These are phyloP conservation scores for Penicillium nordicum DNA, from an alignment of 2,329 filamentous ascomycete species.

Conservation along the genomic window DNA sequence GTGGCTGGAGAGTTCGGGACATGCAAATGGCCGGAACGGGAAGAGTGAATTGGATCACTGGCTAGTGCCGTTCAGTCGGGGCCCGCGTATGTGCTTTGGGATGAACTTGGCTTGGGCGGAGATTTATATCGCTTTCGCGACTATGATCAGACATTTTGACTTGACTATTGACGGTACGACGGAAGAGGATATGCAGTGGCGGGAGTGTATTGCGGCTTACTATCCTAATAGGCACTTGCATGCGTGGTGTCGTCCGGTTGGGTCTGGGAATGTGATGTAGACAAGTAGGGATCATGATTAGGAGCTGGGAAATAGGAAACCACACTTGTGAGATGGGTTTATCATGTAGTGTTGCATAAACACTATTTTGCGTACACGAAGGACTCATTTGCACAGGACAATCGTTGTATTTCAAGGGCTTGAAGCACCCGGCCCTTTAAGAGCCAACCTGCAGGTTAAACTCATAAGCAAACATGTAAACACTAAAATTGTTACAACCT, in stretches of 20 bases:
- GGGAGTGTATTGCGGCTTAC: neutral
- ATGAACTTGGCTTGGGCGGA: conserved; percentile 1
- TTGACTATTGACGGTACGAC: neutral
- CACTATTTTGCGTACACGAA: neutral
- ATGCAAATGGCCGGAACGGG: neutral
- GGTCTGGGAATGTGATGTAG: neutral
- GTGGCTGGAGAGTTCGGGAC: neutral
- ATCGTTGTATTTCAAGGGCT: too few species aligned
- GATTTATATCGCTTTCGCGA: neutral
- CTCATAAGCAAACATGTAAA: too few species aligned
- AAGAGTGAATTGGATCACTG: neutral
- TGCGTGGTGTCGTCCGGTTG: neutral
- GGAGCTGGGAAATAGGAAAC: neutral
- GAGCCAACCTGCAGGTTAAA: too few species aligned
- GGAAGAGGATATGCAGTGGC: neutral
- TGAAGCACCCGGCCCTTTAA: too few species aligned
- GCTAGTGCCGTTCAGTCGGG: neutral
- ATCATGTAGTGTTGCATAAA: neutral
- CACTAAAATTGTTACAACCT: too few species aligned
- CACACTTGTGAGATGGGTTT: too few species aligned
- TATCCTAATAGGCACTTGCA: neutral
- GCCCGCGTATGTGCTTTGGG: conserved; percentile 2
- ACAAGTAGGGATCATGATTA: neutral
- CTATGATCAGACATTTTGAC: neutral
- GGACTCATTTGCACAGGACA: neutral